Evolutionary conservation across 2,329 filamentous ascomycete genomes (phyloP), one percentile per base, ranked within the genome.

Genomic region (Aspergillus sergii): DNA sequence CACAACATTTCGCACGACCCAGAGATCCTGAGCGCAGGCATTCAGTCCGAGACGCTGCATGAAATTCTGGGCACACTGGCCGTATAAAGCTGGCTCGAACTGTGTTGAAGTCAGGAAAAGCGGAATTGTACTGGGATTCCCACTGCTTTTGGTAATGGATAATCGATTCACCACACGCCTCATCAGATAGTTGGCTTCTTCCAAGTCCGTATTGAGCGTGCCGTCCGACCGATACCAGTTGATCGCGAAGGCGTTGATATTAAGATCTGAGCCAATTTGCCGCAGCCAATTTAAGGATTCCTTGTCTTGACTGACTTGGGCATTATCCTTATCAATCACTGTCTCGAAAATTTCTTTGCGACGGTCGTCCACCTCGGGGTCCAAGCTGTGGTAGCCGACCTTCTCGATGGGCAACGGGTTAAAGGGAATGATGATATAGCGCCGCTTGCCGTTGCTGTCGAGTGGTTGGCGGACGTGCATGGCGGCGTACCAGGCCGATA

Each of bases 171-270:
- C 73, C 10, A 84, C 78, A 4, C 78, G 72, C 62, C 74, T 75
- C 76, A 82, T 84, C 26, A 84, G 73, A 63, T 83, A 81, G 62
- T 84, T 84, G 4, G 82, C 81, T 64, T 83, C 81, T 61, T 82
- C 81, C 2, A 83, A 71, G 51, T 83, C 80, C 0, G 69, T 71
- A 63, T 84, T 84, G 19, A 81, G 69, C 0, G 50, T 69, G 0
- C 79, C 80, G 16, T 82, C 66, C 0, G 68, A 57, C 48, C 81
- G 65, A 3, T 75, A 72, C 73, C 80, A 84, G 63, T 84, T 84
- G 30, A 80, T 67, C 0, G 64, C 60, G 48, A 67, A 66, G 3
- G 61, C 58, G 32, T 67, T 67, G 59, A 84, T 82, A 66, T 81
- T 83, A 9, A 81, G 70, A n/a, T 84, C 82, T 0, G 80, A 82